A percentile compares a stretch with the other conserved stretches of the same genome.
Evolutionary conservation across 805 yeast genomes (phyloP).

Genomic region (Suhomyces sp.): DNA sequence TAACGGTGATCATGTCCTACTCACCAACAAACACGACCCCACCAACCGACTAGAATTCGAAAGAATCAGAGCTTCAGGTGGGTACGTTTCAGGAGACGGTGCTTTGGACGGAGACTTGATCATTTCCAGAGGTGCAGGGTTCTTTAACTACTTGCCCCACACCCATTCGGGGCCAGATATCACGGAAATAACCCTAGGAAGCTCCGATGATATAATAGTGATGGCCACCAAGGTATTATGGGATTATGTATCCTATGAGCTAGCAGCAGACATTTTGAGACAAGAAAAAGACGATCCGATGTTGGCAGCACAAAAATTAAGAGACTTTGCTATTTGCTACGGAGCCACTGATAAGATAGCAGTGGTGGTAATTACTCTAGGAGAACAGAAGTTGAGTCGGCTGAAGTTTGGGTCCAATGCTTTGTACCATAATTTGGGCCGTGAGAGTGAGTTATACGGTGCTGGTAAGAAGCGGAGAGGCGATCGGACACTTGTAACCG

Average conservation of each 20-base stretch:
- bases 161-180: constrained; percentile 86
- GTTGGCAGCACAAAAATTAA: constrained; percentile 85
- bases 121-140: constrained; percentile 91
- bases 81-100: constrained; percentile 81
- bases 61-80: constrained; percentile 87
- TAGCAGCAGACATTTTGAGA: constrained; percentile 87
- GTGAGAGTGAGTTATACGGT: constrained; percentile 32
- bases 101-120: constrained; percentile 78
- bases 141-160: constrained; percentile 80
- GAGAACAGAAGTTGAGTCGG: constrained; percentile 42
- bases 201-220: constrained; percentile 78
- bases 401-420: constrained; percentile 26
- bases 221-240: constrained; percentile 82
- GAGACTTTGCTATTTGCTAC: constrained; percentile 92
- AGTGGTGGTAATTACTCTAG: constrained; percentile 73
- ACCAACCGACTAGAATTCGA: constrained; percentile 74
- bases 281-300: constrained; percentile 80
- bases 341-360: constrained; percentile 79
- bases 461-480: constrained; percentile 36
- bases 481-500: constrained; percentile 47
- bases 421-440: constrained; percentile 37
- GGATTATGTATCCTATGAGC: constrained; percentile 77
- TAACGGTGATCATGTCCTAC: constrained; percentile 73
- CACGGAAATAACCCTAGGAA: constrained; percentile 54
- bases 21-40: constrained; percentile 83